Percentiles rank a stretch among this genome's conserved stretches.
phyloP scores from a whole-genome alignment of 2,329 filamentous ascomycete species.

The Paracoccidioides lutzii region DNA sequence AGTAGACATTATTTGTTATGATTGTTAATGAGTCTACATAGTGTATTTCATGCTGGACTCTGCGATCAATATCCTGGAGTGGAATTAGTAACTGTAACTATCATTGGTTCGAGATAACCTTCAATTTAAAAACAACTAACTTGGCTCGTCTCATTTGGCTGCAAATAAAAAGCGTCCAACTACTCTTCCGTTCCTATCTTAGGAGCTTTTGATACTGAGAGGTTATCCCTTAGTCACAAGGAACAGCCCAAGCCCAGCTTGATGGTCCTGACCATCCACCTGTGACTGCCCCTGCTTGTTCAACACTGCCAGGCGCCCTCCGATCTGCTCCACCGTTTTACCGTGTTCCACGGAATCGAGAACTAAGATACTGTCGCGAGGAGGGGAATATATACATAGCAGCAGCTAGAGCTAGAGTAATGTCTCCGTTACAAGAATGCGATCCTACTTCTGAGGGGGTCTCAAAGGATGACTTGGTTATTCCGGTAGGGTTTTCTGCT shows the following conservation, averaged over 20 bases:
- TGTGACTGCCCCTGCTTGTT: not conserved
- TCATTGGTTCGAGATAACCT: too few species aligned
- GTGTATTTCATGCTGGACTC: too few species aligned
- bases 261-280: too few species aligned
- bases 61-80: too few species aligned
- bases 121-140: too few species aligned
- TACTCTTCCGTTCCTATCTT: not conserved
- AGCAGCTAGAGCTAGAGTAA: too few species aligned
- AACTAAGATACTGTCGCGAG: too few species aligned
- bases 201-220: not conserved
- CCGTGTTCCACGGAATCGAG: not conserved
- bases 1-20: too few species aligned
- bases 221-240: not conserved
- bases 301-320: not conserved
- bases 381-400: not conserved
- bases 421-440: conserved; percentile 11
- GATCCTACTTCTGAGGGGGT: conserved; percentile 23
- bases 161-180: not conserved
- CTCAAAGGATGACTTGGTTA: conserved; percentile 32
- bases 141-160: too few species aligned
- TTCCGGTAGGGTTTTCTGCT: conserved; percentile 22
- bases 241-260: not conserved
- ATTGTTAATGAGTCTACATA: too few species aligned
- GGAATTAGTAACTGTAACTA: too few species aligned
- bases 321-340: not conserved